Conservation (phyloP, 2,329 filamentous ascomycete species). For the Stenocarpella maydis region DNA sequence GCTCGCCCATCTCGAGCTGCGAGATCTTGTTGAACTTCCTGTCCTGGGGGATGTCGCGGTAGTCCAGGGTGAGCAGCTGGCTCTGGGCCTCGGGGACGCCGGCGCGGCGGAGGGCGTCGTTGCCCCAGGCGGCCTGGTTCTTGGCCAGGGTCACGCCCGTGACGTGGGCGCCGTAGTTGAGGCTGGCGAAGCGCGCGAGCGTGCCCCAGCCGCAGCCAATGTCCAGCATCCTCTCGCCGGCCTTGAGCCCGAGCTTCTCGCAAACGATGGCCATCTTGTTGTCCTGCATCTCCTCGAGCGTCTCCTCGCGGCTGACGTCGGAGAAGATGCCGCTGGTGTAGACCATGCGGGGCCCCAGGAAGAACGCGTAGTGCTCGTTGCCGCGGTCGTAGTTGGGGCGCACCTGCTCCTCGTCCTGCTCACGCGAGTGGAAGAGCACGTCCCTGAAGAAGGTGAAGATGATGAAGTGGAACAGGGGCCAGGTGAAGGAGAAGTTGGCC, state of each 20-base stretch:
- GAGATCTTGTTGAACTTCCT: conserved; percentile 91
- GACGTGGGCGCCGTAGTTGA: conserved; percentile 84
- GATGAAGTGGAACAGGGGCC: conserved; percentile 86
- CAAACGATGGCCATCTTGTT: conserved; percentile 96
- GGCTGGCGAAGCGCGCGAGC: conserved; percentile 88
- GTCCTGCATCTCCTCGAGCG: conserved; percentile 93
- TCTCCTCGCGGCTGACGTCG: conserved; percentile 85
- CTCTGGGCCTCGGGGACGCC: conserved; percentile 88
- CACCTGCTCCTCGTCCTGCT: conserved; percentile 97
- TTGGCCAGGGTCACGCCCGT: conserved; percentile 92
- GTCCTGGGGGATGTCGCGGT: conserved; percentile 83
- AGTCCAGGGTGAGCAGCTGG: conserved; percentile 93
- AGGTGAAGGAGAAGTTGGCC: conserved; percentile 92
- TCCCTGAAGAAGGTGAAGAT: conserved; percentile 87
- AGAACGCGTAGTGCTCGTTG: conserved; percentile 98
- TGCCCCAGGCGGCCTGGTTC: conserved; percentile 97
- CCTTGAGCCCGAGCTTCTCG: conserved; percentile 88
- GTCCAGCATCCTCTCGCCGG: conserved; percentile 85
- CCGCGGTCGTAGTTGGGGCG: conserved; percentile 97
- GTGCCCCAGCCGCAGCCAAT: conserved; percentile 99
- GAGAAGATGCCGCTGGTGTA: conserved; percentile 95
- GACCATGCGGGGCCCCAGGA: conserved; percentile 97
- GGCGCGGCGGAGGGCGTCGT: conserved; percentile 82
- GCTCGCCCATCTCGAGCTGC: conserved; percentile 97
- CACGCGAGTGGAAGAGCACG: conserved; percentile 89